Evolutionary conservation across 768 basidiomycete genomes (phyloP), one percentile per base, ranked within the genome.

Genomic region (Mrakia frigida): DNA sequence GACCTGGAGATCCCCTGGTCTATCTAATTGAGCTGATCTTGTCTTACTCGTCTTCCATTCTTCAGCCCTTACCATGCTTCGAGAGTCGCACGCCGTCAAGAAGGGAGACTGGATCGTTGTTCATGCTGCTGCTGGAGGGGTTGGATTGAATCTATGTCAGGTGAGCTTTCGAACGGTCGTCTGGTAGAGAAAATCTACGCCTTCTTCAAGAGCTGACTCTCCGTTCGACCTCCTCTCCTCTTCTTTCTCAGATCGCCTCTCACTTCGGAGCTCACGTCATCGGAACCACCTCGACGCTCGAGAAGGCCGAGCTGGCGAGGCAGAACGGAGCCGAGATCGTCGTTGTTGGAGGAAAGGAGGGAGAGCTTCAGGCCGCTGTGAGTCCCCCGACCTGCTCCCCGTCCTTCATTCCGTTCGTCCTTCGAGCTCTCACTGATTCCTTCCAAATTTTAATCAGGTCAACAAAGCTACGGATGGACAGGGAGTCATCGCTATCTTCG

Each of bases 111-210:
- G 85, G 65, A 89, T 95, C 75, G 87, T 96, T 70, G 87, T 98
- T 2, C 92, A 97, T 81, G 95, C 74, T 43, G 88, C 96, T 35
- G 94, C 96, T 0, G 96, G 96, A 41, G 94, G 95, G 18, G 86
- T 97, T 14, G 96, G 87, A 4, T 79, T 84, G 2, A 74, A 84
- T 39, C 81, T 86, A 23, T 82, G 81, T 70, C 85, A 85, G 80
- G 82, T 85, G 77, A 37, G 71, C n/a, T n/a, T n/a, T n/a, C n/a
- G n/a, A n/a, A n/a, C n/a, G n/a, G n/a, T n/a, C n/a, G n/a, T n/a
- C n/a, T n/a, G n/a, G n/a, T n/a, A n/a, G n/a, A n/a, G n/a, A n/a
- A n/a, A n/a, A n/a, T n/a, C n/a, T n/a, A n/a, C n/a, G n/a, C n/a
- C n/a, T n/a, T n/a, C n/a, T n/a, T n/a, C n/a, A n/a, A n/a, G n/a